Evolutionary conservation across 306 rosid genomes (phyloP).

Genomic region (Cucurbita pepo): DNA sequence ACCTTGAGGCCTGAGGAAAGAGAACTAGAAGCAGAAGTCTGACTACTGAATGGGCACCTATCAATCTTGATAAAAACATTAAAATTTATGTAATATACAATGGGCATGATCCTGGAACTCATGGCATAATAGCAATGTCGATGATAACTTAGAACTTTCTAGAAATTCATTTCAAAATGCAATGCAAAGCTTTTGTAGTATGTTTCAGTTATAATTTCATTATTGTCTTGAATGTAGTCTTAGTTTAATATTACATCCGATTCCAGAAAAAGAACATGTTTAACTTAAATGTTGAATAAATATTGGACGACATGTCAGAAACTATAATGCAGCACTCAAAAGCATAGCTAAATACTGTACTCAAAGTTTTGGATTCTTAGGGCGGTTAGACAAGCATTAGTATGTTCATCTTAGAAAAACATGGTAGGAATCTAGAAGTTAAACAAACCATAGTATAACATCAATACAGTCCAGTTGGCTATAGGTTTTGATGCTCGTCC

Average conservation of each 20-base stretch:
- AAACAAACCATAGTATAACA: not conserved
- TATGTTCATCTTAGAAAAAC: not conserved
- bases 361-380: not conserved
- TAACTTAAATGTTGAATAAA: not conserved
- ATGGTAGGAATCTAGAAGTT: not conserved
- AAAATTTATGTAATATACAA: not conserved
- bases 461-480: not conserved
- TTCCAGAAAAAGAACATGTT: not conserved
- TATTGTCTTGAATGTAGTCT: not conserved
- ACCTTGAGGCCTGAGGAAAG: not conserved
- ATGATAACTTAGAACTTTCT: not conserved
- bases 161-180: not conserved
- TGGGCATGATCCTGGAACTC: not conserved
- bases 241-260: not conserved
- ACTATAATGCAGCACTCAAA: not conserved
- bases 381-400: not conserved
- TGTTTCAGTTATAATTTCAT: not conserved
- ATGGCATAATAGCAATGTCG: not conserved
- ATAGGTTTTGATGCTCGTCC: not conserved
- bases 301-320: not conserved
- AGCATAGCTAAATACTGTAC: not conserved
- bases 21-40: not conserved
- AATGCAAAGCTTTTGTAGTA: not conserved
- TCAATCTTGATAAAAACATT: not conserved
- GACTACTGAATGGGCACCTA: not conserved